A percentile compares a stretch with the other conserved stretches of the same genome.
These are phyloP conservation scores for Corymbia maculata DNA, from an alignment of 345 rosid genomes.

Conservation along the genomic window DNA sequence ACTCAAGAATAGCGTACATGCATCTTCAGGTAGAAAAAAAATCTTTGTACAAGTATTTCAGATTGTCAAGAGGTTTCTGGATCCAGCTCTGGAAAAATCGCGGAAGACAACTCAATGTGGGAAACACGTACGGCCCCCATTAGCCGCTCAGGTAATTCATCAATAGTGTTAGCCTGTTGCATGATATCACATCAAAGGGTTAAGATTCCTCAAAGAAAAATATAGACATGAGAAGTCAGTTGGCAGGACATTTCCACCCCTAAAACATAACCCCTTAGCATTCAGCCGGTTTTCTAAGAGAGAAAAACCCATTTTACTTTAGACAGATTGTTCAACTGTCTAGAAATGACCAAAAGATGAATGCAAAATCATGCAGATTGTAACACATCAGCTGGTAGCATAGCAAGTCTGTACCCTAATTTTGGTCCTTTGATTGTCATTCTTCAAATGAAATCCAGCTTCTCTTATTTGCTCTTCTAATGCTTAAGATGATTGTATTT, in stretches of 20 bases:
- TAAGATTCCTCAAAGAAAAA: neutral
- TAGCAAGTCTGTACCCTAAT: neutral
- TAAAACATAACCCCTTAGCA: neutral
- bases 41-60: neutral
- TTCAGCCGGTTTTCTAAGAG: neutral
- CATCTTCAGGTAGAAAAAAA: neutral
- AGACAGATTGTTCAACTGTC: neutral
- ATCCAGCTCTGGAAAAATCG: conserved; percentile 70
- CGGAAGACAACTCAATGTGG: conserved; percentile 82
- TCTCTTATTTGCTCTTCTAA: neutral
- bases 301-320: neutral
- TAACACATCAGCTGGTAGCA: neutral
- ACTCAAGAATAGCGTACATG: neutral
- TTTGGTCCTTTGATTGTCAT: neutral
- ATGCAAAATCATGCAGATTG: neutral
- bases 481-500: neutral
- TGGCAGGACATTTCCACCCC: neutral
- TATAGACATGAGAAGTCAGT: neutral
- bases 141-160: conserved; percentile 86
- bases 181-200: neutral
- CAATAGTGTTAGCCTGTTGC: conserved; percentile 64
- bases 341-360: neutral
- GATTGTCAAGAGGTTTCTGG: conserved; percentile 1
- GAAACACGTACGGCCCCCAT: conserved; percentile 93
- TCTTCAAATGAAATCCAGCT: neutral